Evolutionary conservation across 768 basidiomycete genomes (phyloP).

Genomic region (Mycena capillaripes): DNA sequence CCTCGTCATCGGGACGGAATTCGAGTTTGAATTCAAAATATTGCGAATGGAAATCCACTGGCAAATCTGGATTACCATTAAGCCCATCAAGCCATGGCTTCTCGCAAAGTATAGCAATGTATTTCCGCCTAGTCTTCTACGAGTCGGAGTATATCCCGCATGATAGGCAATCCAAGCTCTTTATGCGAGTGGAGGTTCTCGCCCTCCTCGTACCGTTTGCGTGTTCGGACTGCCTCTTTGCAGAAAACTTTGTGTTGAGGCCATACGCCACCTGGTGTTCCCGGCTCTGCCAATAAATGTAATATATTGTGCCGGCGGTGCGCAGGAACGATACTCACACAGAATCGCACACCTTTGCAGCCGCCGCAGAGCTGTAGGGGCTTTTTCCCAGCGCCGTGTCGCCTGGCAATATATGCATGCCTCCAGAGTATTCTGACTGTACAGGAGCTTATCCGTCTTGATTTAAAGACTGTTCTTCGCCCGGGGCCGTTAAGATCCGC

Average conservation of each 20-base stretch:
- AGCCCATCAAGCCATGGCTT: conserved; percentile 1
- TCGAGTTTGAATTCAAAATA: conserved; percentile 2
- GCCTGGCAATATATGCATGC: conserved; percentile 10
- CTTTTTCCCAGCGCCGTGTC: background rate
- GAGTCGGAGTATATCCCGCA: background rate
- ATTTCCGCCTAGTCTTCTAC: conserved; percentile 5
- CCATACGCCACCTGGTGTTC: background rate
- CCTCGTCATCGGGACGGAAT: background rate
- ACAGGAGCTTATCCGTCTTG: conserved; percentile 21
- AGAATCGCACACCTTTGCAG: background rate
- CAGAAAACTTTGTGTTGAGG: conserved; percentile 7
- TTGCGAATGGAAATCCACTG: conserved; percentile 3
- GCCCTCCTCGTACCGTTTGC: background rate
- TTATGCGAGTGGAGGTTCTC: background rate
- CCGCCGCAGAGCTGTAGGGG: background rate
- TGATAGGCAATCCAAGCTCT: background rate
- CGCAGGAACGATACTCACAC: background rate
- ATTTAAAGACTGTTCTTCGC: conserved; percentile 23
- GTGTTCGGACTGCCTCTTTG: background rate
- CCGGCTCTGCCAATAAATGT: background rate
- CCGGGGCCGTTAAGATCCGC: conserved; percentile 12
- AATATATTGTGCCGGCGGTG: no score
- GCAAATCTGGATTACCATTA: background rate
- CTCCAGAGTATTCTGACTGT: conserved; percentile 17
- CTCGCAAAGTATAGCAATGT: background rate